Percentiles rank a stretch among this genome's conserved stretches.
These are phyloP conservation scores for Alternaria atra DNA, from an alignment of 2,329 filamentous ascomycete species.

Conservation along the genomic window DNA sequence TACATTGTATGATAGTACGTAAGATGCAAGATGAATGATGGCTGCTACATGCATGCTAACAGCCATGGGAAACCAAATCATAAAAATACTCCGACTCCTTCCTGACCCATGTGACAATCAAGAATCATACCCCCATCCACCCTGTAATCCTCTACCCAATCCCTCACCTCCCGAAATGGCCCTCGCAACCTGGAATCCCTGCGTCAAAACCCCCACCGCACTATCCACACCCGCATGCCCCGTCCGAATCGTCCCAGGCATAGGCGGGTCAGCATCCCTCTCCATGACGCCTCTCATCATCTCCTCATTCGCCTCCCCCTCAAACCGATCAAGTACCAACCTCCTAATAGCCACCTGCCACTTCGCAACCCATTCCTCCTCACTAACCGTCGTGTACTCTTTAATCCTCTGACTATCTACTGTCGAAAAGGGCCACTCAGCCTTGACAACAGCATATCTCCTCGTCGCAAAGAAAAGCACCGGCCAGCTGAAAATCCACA, in stretches of 20 bases:
- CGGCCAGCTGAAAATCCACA: slow-evolving; percentile 77
- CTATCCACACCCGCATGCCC: slow-evolving; percentile 43
- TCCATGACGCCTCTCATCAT: slow-evolving; percentile 41
- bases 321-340: slow-evolving; percentile 66
- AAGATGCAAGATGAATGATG: not conserved
- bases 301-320: slow-evolving; percentile 64
- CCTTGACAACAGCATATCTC: slow-evolving; percentile 70
- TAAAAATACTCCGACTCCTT: not conserved
- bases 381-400: slow-evolving; percentile 60
- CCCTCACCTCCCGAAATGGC: slow-evolving; percentile 30
- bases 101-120: slow-evolving; percentile 3
- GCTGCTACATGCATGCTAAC: not conserved
- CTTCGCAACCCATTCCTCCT: slow-evolving; percentile 67
- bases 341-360: slow-evolving; percentile 69
- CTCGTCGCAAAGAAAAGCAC: slow-evolving; percentile 73
- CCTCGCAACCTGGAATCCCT: slow-evolving; percentile 45
- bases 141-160: slow-evolving; percentile 31
- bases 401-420: slow-evolving; percentile 46
- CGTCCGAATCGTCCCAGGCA: slow-evolving; percentile 40
- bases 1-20: not conserved
- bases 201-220: slow-evolving; percentile 44
- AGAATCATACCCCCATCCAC: slow-evolving; percentile 48
- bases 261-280: slow-evolving; percentile 56
- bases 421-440: slow-evolving; percentile 67
- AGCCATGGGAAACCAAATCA: not conserved